phyloP scores from a whole-genome alignment of 176 grass and related monocot species.

The Zoysia japonica region DNA sequence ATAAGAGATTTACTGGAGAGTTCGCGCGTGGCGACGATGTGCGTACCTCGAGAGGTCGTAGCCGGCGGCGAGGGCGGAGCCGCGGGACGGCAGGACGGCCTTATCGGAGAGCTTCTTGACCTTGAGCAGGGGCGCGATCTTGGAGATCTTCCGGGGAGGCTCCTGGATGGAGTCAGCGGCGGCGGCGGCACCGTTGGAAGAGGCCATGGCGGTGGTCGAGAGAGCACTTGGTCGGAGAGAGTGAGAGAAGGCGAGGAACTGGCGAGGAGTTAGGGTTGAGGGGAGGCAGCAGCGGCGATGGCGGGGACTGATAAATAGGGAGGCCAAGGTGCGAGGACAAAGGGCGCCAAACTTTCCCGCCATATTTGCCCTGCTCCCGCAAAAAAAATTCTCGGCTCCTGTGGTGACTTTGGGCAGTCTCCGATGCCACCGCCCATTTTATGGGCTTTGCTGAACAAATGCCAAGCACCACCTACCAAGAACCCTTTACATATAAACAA shows the following conservation, averaged over 20 bases:
- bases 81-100: slow-evolving; percentile 67
- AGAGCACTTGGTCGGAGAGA: neutral
- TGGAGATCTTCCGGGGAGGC: slow-evolving; percentile 57
- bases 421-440: neutral
- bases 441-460: neutral
- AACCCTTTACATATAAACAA: neutral
- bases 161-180: slow-evolving; percentile 42
- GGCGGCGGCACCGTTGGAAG: slow-evolving; percentile 32
- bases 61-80: slow-evolving; percentile 73
- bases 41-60: slow-evolving; percentile 90
- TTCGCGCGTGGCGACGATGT: neutral
- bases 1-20: no score
- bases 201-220: slow-evolving; percentile 34
- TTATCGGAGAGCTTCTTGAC: slow-evolving; percentile 88
- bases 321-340: slow-evolving; percentile 12
- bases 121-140: slow-evolving; percentile 52
- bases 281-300: neutral
- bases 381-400: neutral
- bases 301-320: slow-evolving; percentile 25
- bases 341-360: slow-evolving; percentile 67
- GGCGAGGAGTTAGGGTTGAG: neutral
- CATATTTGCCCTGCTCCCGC: slow-evolving; percentile 32
- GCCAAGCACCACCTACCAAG: neutral
- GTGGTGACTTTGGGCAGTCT: neutral
- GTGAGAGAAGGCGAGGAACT: neutral